A percentile compares a stretch with the other conserved stretches of the same genome.
Conservation (phyloP, 2,329 filamentous ascomycete genomes). For the Xylaria sp. region DNA sequence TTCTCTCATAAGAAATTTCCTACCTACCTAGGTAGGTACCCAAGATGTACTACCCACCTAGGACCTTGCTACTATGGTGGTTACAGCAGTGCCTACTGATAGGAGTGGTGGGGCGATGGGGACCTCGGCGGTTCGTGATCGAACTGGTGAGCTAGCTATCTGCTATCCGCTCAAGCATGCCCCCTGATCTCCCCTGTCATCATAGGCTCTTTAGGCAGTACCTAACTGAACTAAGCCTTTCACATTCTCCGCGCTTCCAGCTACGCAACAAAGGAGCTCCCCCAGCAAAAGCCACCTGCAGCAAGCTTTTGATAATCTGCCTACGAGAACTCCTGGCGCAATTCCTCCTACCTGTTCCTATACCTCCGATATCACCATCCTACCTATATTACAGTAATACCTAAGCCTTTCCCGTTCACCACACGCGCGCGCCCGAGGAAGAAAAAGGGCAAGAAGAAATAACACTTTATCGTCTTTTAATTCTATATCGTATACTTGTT, state of each 20-base stretch:
- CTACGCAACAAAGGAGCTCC: constrained; percentile 33
- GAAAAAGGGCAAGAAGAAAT: constrained; percentile 15
- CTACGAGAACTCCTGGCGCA: constrained; percentile 18
- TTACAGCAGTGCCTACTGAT: background rate
- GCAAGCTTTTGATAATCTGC: constrained; percentile 25
- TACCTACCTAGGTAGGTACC: too few species aligned
- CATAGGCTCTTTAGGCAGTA: background rate
- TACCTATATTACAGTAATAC: constrained; percentile 3
- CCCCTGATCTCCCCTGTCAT: constrained; percentile 3
- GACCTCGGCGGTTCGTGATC: background rate
- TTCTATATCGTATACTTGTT: constrained; percentile 20
- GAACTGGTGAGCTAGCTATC: background rate
- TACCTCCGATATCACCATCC: constrained; percentile 11
- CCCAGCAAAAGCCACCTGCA: constrained; percentile 24
- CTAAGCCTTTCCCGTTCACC: background rate
- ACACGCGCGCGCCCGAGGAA: constrained; percentile 14
- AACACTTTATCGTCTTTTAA: background rate
- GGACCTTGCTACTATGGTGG: background rate
- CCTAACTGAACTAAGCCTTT: constrained; percentile 11
- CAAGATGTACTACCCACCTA: background rate
- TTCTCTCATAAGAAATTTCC: background rate
- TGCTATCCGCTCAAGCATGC: background rate
- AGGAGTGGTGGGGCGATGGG: constrained; percentile 4
- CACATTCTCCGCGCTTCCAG: constrained; percentile 34
- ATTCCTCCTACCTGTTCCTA: constrained; percentile 20